Conservation (phyloP, 73 alveolate genomes). For the Uronychia setigera region DNA sequence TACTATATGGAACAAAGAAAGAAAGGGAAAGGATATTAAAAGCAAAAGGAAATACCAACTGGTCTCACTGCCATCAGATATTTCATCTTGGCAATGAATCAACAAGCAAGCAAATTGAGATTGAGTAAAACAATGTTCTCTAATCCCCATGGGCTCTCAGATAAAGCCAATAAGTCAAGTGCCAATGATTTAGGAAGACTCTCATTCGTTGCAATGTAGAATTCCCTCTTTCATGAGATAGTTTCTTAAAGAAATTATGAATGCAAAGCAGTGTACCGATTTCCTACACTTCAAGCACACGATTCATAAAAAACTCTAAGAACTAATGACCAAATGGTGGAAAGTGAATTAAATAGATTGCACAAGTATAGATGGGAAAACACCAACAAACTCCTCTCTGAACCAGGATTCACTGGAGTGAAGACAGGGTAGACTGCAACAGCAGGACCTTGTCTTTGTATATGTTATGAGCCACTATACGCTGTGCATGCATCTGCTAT, state of each 20-base stretch:
- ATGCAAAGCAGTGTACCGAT: no score
- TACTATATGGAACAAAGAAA: not conserved
- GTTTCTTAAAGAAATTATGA: conserved; percentile 35
- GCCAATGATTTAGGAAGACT: conserved; percentile 15
- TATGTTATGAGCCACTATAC: no score
- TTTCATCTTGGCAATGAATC: conserved; percentile 64
- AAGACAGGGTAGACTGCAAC: conserved; percentile 65
- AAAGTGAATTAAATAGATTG: no score
- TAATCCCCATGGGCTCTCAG: conserved; percentile 61
- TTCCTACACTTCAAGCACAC: no score
- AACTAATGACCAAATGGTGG: no score
- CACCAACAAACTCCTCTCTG: conserved; percentile 64
- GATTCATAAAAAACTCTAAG: no score
- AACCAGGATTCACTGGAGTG: conserved; percentile 59
- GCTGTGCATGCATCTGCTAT: no score
- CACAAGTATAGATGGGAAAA: no score
- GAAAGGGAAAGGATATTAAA: not conserved
- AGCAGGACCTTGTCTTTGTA: conserved; percentile 79
- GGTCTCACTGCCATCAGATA: not conserved
- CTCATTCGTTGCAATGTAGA: conserved; percentile 27
- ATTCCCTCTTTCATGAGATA: conserved; percentile 14
- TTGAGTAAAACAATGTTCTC: conserved; percentile 37
- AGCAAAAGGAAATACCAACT: not conserved
- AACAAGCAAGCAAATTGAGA: conserved; percentile 25
- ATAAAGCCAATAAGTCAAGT: conserved; percentile 13